phyloP scores from a whole-genome alignment of 2,329 filamentous ascomycete genomes.

The Apiospora arundinis region DNA sequence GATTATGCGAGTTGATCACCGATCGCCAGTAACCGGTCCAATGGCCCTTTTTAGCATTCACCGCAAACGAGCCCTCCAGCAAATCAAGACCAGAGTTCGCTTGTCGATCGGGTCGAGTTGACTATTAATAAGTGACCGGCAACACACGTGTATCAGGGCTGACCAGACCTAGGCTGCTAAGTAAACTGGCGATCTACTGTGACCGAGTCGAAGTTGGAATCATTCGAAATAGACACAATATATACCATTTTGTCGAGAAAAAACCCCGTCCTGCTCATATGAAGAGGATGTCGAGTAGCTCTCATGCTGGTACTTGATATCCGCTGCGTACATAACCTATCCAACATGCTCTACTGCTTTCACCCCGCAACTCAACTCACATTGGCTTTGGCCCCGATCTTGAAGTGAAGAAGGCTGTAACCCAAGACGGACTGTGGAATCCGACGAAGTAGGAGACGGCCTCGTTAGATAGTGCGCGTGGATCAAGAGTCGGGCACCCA shows the following conservation, averaged over 20 bases:
- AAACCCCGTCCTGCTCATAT: not conserved
- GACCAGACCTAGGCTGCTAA: not conserved
- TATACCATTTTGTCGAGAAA: too few relatives aligned
- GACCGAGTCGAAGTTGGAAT: not conserved
- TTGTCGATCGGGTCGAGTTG: not conserved
- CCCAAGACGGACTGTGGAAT: not conserved
- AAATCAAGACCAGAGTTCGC: not conserved
- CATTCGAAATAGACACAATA: too few relatives aligned
- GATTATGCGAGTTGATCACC: constrained; percentile 10
- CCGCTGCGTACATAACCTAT: not conserved
- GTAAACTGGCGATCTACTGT: not conserved
- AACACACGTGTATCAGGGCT: not conserved
- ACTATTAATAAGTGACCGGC: not conserved
- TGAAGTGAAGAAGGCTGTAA: not conserved
- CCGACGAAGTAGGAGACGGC: not conserved
- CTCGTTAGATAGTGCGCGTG: not conserved
- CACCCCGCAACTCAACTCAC: not conserved
- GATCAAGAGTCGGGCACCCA: not conserved
- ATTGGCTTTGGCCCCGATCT: not conserved
- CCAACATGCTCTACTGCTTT: not conserved
- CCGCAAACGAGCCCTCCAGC: not conserved
- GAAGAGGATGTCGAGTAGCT: not conserved
- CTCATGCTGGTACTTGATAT: not conserved
- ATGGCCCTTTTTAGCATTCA: not conserved
- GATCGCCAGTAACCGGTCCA: not conserved